Base-by-base conservation (phyloP, 164 flowering plant species). In the Vitis cinerea region DNA sequence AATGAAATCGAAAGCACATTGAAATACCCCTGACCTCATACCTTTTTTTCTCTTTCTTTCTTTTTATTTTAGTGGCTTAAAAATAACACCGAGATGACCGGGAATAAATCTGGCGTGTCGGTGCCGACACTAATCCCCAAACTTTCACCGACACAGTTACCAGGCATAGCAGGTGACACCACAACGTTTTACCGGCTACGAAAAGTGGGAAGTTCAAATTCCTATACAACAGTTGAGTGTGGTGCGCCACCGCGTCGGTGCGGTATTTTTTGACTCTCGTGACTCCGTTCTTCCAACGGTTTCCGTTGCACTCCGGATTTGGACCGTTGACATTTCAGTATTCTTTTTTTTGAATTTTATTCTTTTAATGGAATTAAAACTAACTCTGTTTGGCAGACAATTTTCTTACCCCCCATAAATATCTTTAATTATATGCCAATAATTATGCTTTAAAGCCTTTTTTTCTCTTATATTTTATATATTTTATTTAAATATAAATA, bases 61-160 rank as follows among this genome's bases (percentile, higher is more conserved):
- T 37, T 37, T 10, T 6, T 16, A 9, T 13, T 9, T 8, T 5
- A 3, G 63, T 31, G 17, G 54, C 62, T 19, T 59, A 3, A 19
- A 17, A 59, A 59, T 19, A 12, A 53, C 4, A 15, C n/a, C 2
- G 11, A 23, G 59, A 31, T 59, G 1, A 76, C 80, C 72, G 81
- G 83, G 27, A 57, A 67, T 9, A 71, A 53, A 73, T 61, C 61
- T 59, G 48, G 75, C 80, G 79, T 73, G 84, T 81, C 84, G 81
- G 84, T 81, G 81, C 81, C 84, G 80, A 81, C 84, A 78, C 37
- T 13, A 0, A 30, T 7, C 10, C 27, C 27, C 27, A 23, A 23
- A 23, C 27, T 23, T 23, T 10, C 71, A 60, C 75, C 79, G 77
- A 78, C 77, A 75, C 61, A 27, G 14, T 61, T 2, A 77, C 78